A percentile compares a stretch with the other conserved stretches of the same genome.
Conservation (phyloP, 495 filamentous ascomycete genomes). For the Lophiotrema nucula region DNA sequence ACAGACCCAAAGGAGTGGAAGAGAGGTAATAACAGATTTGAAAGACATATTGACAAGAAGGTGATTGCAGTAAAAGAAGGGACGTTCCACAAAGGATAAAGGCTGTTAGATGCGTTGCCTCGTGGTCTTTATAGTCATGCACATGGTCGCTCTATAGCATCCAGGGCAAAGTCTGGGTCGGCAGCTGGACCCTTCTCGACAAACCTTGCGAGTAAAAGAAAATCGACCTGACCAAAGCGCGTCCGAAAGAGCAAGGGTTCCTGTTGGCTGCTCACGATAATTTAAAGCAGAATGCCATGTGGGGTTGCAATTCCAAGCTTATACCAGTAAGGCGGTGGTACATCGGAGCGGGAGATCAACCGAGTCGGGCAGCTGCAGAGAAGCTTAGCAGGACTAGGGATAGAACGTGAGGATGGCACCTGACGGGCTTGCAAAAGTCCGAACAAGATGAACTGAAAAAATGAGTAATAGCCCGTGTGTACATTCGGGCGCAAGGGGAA, state of each 20-base stretch:
- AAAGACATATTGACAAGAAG: constrained; percentile 17
- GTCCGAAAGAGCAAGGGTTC: neutral
- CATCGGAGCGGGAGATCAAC: constrained; percentile 18
- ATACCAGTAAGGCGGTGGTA: neutral
- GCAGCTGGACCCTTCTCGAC: neutral
- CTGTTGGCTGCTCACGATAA: constrained; percentile 7
- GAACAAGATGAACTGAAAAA: neutral
- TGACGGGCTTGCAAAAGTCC: constrained; percentile 6
- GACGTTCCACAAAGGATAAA: constrained; percentile 1
- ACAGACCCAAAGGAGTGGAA: constrained; percentile 17
- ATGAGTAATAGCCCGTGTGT: constrained; percentile 9
- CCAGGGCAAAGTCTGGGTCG: constrained; percentile 5
- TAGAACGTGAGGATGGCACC: constrained; percentile 9
- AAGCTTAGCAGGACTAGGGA: neutral
- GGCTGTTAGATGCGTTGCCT: neutral
- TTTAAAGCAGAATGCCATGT: constrained; percentile 15
- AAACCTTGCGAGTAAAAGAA: neutral
- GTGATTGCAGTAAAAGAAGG: neutral
- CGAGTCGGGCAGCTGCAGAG: constrained; percentile 25
- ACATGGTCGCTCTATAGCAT: neutral
- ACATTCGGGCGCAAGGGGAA: neutral
- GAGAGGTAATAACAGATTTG: constrained; percentile 4
- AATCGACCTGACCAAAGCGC: constrained; percentile 1
- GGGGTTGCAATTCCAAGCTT: neutral
- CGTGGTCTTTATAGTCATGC: neutral